Evolutionary conservation across 1,284 basidiomycete genomes (phyloP), one percentile per base, ranked within the genome.

Genomic region (Serendipita sp.): DNA sequence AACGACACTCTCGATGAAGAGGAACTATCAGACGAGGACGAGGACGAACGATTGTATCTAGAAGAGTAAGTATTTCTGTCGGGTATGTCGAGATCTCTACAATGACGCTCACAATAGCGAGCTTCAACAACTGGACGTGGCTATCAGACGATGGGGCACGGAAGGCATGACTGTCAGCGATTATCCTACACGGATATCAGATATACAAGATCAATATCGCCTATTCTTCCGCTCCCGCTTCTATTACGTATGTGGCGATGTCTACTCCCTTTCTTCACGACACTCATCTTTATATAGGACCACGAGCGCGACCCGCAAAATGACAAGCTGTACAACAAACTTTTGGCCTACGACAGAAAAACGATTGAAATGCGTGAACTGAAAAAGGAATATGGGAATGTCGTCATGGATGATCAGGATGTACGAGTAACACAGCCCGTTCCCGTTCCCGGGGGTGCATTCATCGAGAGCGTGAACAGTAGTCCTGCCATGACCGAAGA

Each of bases 261-360:
- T 1, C 15, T 58, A 22, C 53, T 6, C n/a, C 4, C 15, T 49
- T 30, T 49, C 8, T 4, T n/a, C 10, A 8, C 41, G 30, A 15
- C 53, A 58, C 2, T 58, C 15, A 58, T 30, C 8, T 6, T 30
- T 6, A 12, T 58, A 34, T 58, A 58, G 53, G 15, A 29, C n/a
- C 12, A 58, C 26, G 30, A 12, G 15, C 53, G 53, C 6, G 22
- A 34, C 32, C n/a, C 30, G 8, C 32, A 29, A 58, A n/a, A 58
- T 8, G 53, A 58, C 53, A 58, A 58, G n/a, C 15, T 58, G 32
- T 58, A 58, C 30, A 58, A 58, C 8, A 58, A 35, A 32, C 30
- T 58, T 26, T 26, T 58, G 6, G 26, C 53, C 8, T 58, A 58
- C 26, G 53, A 58, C 53, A 22, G 30, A 34, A 22, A 34, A n/a